Percentiles rank a stretch among this genome's conserved stretches.
phyloP scores from a whole-genome alignment of 176 grass and related monocot genomes.

The Typha latifolia region DNA sequence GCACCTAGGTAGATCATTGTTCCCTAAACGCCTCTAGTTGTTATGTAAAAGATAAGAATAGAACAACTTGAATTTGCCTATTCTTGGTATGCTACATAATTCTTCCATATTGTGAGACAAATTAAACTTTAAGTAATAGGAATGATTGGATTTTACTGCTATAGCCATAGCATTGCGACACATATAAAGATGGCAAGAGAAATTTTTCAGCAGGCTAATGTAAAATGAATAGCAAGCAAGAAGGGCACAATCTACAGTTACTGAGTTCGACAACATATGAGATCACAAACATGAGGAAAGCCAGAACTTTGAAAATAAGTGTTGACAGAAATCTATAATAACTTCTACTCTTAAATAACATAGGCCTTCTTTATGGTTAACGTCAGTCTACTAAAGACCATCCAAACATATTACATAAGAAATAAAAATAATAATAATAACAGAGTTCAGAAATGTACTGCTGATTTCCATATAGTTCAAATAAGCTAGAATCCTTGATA shows the following conservation, averaged over 20 bases:
- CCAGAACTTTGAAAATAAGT: neutral
- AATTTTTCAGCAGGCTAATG: neutral
- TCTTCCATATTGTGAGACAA: no score
- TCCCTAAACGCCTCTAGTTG: neutral
- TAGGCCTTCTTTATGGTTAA: neutral
- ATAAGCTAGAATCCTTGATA: neutral
- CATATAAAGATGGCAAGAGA: neutral
- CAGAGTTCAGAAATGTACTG: neutral
- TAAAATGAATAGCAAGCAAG: neutral
- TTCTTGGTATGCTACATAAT: no score
- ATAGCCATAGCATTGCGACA: neutral
- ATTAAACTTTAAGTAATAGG: neutral
- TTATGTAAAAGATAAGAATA: no score
- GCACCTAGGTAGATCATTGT: slow-evolving; percentile 16
- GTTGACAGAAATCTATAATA: neutral
- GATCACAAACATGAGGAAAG: neutral
- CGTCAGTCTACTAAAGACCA: neutral
- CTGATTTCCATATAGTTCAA: neutral
- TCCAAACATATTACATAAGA: neutral
- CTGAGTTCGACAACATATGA: neutral
- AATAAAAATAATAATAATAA: neutral
- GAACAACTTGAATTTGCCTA: neutral
- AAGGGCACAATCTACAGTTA: neutral
- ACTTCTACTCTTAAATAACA: neutral
- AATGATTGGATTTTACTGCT: neutral